Evolutionary conservation across 331 rosid species (phyloP), one percentile per base, ranked within the genome.

Genomic region (Saraca asoca): DNA sequence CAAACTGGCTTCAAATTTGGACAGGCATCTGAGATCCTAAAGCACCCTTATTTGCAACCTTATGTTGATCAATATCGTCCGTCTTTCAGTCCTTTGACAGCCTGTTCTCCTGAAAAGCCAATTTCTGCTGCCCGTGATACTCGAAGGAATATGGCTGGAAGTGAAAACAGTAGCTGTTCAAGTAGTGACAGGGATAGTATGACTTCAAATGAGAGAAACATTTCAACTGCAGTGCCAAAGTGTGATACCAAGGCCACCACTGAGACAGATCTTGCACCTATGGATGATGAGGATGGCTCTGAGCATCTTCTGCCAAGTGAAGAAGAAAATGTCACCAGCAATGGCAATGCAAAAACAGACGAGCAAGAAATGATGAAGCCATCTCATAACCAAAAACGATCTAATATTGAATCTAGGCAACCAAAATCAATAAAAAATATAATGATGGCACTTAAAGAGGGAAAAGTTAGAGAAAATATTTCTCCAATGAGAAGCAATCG

Each of bases 11-110:
- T 56, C 46, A 62, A 62, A 62, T 71, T 64, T 82, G 63, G 62
- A 62, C 91, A 94, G 99, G 99, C 99, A 77, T 83, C 97, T 49
- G 97, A 94, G 78, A 75, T 94, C 66, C 79, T 94, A 78, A 94
- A 88, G 85, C 96, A 94, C 58, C 96, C 99, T 12, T 94, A 94
- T 85, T 82, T 94, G 87, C 99, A 88, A 64, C 87, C 97, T 67
- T 94, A 80, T 53, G 91, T 94, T 20, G 91, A 87, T 45, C 96
- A 81, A 49, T 88, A 80, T 60, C 89, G 89, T 53, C 95, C 87
- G 51, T 85, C 91, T 57, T 85, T 94, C 56, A 68, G 65, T 76
- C 85, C 87, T 39, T 85, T 66, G 55, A 55, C 88, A 31, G 29
- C 76, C 31, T 75, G 72, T 77, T 81, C 91, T 51, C 90, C 85